Evolutionary conservation across 768 basidiomycete species (phyloP).

Genomic region (Clitopilus hobsonii): DNA sequence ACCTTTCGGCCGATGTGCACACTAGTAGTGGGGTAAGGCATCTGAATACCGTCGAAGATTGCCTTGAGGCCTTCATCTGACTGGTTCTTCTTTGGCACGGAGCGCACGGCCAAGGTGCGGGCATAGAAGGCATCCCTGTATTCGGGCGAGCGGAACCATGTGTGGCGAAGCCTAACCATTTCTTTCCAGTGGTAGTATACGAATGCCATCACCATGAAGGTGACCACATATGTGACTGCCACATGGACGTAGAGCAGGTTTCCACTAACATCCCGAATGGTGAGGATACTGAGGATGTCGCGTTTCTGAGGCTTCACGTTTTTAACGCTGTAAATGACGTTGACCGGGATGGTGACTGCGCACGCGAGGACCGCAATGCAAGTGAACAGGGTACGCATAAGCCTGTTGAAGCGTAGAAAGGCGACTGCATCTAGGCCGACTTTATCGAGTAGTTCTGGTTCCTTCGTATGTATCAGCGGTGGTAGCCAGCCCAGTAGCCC

Average conservation of each 20-base stretch:
- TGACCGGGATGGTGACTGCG: conserved; percentile 79
- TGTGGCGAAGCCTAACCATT: conserved; percentile 74
- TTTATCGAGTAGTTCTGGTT: conserved; percentile 85
- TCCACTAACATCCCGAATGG: conserved; percentile 78
- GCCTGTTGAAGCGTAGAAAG: conserved; percentile 86
- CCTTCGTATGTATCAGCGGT: conserved; percentile 77
- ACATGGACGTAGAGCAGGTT: conserved; percentile 80
- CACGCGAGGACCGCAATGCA: conserved; percentile 61
- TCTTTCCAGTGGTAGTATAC: conserved; percentile 72
- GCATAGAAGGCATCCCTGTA: conserved; percentile 91
- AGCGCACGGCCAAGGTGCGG: conserved; percentile 79
- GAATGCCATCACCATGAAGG: conserved; percentile 63
- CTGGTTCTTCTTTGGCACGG: conserved; percentile 76
- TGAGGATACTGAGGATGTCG: conserved; percentile 73
- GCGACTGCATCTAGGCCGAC: conserved; percentile 91
- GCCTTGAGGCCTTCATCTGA: conserved; percentile 79
- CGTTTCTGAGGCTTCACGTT: conserved; percentile 46
- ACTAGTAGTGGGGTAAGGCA: conserved; percentile 89
- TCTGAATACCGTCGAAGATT: conserved; percentile 67
- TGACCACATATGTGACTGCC: conserved; percentile 77
- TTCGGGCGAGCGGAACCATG: conserved; percentile 89
- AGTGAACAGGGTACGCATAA: conserved; percentile 73
- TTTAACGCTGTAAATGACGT: conserved; percentile 77
- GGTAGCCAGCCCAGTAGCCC: conserved; percentile 87
- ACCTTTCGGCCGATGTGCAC: conserved; percentile 88